Percentiles rank a stretch among this genome's conserved stretches.
Evolutionary conservation across 1,139 yeast species (phyloP).

Genomic region (Suhomyces bolitotheri): DNA sequence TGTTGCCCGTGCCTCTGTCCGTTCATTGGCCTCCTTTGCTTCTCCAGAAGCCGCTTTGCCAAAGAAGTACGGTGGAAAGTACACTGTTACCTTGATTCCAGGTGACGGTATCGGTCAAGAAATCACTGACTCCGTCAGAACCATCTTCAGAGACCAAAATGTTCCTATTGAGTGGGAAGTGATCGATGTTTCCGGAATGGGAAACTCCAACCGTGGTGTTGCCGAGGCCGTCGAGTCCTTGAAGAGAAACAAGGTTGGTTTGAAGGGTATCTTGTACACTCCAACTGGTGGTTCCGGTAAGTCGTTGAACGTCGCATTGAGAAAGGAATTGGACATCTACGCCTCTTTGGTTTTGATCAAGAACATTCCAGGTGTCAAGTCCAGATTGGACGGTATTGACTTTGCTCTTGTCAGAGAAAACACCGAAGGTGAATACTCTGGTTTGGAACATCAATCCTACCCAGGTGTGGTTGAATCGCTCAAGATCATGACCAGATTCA

Average conservation of each 20-base stretch:
- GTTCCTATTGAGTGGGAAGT: slow-evolving; percentile 96
- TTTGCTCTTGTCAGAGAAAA: slow-evolving; percentile 96
- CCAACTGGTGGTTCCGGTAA: slow-evolving; percentile 61
- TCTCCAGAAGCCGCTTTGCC: slow-evolving; percentile 68
- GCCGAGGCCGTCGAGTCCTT: slow-evolving; percentile 87
- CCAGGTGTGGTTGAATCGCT: slow-evolving; percentile 98
- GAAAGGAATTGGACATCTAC: slow-evolving; percentile 93
- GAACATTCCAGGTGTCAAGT: slow-evolving; percentile 91
- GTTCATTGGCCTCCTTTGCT: slow-evolving; percentile 53
- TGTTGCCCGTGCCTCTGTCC: slow-evolving; percentile 42
- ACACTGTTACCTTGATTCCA: slow-evolving; percentile 89
- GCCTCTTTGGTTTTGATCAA: slow-evolving; percentile 93
- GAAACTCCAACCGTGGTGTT: slow-evolving; percentile 62
- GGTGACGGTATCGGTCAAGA: slow-evolving; percentile 98
- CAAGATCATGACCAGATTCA: slow-evolving; percentile 90
- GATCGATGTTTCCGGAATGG: slow-evolving; percentile 82
- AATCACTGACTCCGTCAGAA: slow-evolving; percentile 89
- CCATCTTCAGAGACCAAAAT: slow-evolving; percentile 80
- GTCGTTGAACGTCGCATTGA: slow-evolving; percentile 91
- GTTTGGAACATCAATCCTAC: slow-evolving; percentile 95
- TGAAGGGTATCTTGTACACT: slow-evolving; percentile 94
- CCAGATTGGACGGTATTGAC: slow-evolving; percentile 86
- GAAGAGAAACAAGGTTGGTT: slow-evolving; percentile 95
- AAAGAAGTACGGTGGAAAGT: slow-evolving; percentile 92
- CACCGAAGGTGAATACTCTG: slow-evolving; percentile 97